Conservation (phyloP, 2,329 filamentous ascomycete species). For the Uncinocarpus reesii region DNA sequence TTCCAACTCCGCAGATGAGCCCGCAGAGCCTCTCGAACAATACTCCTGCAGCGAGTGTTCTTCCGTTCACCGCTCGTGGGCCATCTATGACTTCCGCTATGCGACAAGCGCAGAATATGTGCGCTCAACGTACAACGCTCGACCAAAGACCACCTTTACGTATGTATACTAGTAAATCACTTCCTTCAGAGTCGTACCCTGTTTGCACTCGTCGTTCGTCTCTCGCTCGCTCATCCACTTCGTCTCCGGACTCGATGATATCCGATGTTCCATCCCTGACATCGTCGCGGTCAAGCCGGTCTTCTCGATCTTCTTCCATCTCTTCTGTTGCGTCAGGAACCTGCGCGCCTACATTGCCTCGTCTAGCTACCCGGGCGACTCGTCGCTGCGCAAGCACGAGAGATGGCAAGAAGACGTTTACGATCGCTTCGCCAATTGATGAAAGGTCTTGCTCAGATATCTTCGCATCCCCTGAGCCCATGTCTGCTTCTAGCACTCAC, state of each 20-base stretch:
- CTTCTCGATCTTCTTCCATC: conserved; percentile 44
- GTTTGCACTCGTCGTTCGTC: conserved; percentile 41
- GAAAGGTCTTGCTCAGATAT: conserved; percentile 27
- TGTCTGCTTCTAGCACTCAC: conserved; percentile 20
- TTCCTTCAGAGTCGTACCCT: conserved; percentile 37
- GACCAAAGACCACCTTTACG: conserved; percentile 38
- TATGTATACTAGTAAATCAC: conserved; percentile 29
- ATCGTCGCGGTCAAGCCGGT: conserved; percentile 38
- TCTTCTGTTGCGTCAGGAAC: conserved; percentile 34
- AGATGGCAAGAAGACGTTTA: conserved; percentile 22
- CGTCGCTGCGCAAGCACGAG: conserved; percentile 28
- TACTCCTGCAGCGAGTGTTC: conserved; percentile 53
- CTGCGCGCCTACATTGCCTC: conserved; percentile 24
- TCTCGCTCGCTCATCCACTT: conserved; percentile 41
- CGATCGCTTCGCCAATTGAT: conserved; percentile 32
- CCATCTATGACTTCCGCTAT: conserved; percentile 51
- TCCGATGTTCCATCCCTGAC: conserved; percentile 50
- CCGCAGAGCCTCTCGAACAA: conserved; percentile 44
- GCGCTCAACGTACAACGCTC: conserved; percentile 46
- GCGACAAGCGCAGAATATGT: conserved; percentile 46
- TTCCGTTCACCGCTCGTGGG: conserved; percentile 39
- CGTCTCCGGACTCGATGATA: conserved; percentile 53
- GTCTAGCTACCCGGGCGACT: conserved; percentile 33
- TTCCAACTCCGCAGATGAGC: conserved; percentile 54
- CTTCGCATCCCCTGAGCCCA: conserved; percentile 30